phyloP scores from a whole-genome alignment of 2,329 filamentous ascomycete species.

The Saccharata proteae region DNA sequence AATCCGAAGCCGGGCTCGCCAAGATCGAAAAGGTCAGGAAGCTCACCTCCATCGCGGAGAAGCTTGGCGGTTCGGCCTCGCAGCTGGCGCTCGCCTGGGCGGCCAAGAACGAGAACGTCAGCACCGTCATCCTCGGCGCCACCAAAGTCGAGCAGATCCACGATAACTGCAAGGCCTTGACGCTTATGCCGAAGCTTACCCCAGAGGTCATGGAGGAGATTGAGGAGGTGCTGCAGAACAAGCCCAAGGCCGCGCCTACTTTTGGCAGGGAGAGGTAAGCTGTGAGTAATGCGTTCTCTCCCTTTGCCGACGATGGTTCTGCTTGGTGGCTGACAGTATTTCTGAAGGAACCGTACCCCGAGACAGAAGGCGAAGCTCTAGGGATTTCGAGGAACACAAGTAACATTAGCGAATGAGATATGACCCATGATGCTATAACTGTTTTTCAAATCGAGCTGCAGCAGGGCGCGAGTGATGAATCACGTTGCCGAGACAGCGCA shows the following conservation, averaged over 20 bases:
- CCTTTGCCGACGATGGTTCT: no score
- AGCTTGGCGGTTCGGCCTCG: slow-evolving; percentile 33
- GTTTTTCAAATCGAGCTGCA: no score
- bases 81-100: slow-evolving; percentile 49
- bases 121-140: slow-evolving; percentile 43
- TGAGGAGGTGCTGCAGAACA: slow-evolving; percentile 26
- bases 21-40: slow-evolving; percentile 48
- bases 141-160: slow-evolving; percentile 38
- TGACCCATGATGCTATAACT: no score
- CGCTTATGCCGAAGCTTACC: slow-evolving; percentile 28
- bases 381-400: no score
- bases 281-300: slow-evolving; percentile 6
- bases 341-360: no score
- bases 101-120: slow-evolving; percentile 47
- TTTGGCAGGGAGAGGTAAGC: slow-evolving; percentile 12
- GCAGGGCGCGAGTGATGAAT: no score
- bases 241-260: slow-evolving; percentile 17
- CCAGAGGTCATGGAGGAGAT: slow-evolving; percentile 28
- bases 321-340: no score
- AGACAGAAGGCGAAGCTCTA: no score
- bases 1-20: slow-evolving; percentile 36
- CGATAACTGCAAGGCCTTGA: slow-evolving; percentile 36
- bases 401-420: no score
- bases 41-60: slow-evolving; percentile 38
- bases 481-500: no score